Conservation (phyloP, 192 early-diverging fungal species). For the Coemansia sp. region DNA sequence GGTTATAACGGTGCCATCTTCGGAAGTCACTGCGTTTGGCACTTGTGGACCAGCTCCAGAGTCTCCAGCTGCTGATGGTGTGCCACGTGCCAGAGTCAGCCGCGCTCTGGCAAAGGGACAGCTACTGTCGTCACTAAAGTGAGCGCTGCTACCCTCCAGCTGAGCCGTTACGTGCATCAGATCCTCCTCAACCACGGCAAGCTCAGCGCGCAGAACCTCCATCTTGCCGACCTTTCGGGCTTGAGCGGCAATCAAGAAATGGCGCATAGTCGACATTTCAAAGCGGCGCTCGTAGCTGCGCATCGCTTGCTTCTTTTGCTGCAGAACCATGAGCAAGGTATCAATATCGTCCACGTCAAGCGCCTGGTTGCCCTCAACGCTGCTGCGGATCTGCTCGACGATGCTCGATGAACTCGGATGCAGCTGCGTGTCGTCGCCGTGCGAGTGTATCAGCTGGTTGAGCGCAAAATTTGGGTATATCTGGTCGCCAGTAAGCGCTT, state of each 20-base stretch:
- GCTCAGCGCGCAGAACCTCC: slow-evolving; percentile 47
- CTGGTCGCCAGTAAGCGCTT: slow-evolving; percentile 61
- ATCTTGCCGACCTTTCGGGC: slow-evolving; percentile 60
- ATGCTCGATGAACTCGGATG: slow-evolving; percentile 13
- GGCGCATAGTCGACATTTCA: slow-evolving; percentile 62
- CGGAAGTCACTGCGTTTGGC: slow-evolving; percentile 23
- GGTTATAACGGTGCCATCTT: not conserved
- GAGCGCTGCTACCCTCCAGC: slow-evolving; percentile 26
- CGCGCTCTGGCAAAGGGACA: slow-evolving; percentile 12
- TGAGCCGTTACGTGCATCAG: slow-evolving; percentile 39
- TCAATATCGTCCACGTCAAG: slow-evolving; percentile 66
- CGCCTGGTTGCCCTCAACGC: slow-evolving; percentile 32
- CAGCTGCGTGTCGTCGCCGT: slow-evolving; percentile 8
- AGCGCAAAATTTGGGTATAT: slow-evolving; percentile 84
- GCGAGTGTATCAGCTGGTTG: slow-evolving; percentile 36
- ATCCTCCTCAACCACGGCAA: slow-evolving; percentile 46
- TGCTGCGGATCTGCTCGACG: slow-evolving; percentile 33
- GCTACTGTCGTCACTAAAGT: slow-evolving; percentile 13
- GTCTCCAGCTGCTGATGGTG: slow-evolving; percentile 10
- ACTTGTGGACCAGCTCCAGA: slow-evolving; percentile 33
- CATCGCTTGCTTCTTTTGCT: slow-evolving; percentile 65
- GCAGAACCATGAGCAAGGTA: slow-evolving; percentile 59
- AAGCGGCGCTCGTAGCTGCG: slow-evolving; percentile 60
- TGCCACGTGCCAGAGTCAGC: slow-evolving; percentile 2
- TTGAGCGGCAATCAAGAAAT: slow-evolving; percentile 69